These are phyloP conservation scores for Phaeomoniella chlamydospora DNA, from an alignment of 2,329 filamentous ascomycete species.

Conservation along the genomic window DNA sequence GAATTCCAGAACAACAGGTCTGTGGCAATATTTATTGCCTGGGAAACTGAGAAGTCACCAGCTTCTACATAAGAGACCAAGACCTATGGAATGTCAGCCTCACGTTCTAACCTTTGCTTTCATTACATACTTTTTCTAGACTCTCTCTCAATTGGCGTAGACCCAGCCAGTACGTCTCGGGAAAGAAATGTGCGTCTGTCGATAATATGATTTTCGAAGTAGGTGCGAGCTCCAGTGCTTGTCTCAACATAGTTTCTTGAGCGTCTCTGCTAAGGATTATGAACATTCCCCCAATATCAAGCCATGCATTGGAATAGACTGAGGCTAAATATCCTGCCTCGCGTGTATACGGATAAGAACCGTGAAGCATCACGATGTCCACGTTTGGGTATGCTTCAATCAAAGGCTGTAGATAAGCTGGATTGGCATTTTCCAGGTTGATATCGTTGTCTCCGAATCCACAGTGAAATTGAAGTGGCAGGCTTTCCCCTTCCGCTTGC, in stretches of 20 bases:
- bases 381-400: conserved; percentile 55
- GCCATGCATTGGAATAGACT: conserved; percentile 65
- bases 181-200: conserved; percentile 66
- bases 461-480: conserved; percentile 70
- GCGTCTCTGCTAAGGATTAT: conserved; percentile 64
- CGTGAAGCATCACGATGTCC: conserved; percentile 65
- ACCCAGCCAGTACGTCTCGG: conserved; percentile 63
- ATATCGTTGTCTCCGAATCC: conserved; percentile 73
- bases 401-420: conserved; percentile 59
- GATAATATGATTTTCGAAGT: conserved; percentile 66
- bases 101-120: background rate
- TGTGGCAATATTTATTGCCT: conserved; percentile 50
- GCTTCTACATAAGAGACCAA: conserved; percentile 52
- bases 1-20: conserved; percentile 65
- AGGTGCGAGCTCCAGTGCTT: conserved; percentile 63
- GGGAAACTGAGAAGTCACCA: conserved; percentile 42
- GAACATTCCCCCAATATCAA: conserved; percentile 73
- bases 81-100: conserved; percentile 28
- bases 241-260: conserved; percentile 54
- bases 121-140: conserved; percentile 43
- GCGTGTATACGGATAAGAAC: conserved; percentile 66
- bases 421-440: conserved; percentile 53
- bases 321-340: conserved; percentile 67
- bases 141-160: conserved; percentile 58
- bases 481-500: conserved; percentile 16